Evolutionary conservation across 2,329 filamentous ascomycete genomes (phyloP).

Genomic region (Colletotrichum brevisporum): DNA sequence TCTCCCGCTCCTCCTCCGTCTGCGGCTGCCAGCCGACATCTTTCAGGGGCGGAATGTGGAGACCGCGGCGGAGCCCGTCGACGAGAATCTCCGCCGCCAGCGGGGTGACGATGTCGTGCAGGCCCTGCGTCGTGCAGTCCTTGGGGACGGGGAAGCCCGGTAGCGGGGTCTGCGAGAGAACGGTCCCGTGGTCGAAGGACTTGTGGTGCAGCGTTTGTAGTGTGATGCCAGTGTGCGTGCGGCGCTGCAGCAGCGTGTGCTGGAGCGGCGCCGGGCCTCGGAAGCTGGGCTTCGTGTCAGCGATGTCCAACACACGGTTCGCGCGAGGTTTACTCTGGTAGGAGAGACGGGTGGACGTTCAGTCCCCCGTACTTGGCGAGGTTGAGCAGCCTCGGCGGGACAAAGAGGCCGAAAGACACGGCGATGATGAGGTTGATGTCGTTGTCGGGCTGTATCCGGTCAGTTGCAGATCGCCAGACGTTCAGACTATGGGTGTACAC

Average conservation of each 20-base stretch:
- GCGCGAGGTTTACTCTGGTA: slow-evolving; percentile 76
- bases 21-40: slow-evolving; percentile 50
- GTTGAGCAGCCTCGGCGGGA: slow-evolving; percentile 82
- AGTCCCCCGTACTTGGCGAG: slow-evolving; percentile 85
- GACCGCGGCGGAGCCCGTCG: slow-evolving; percentile 70
- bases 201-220: slow-evolving; percentile 87
- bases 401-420: slow-evolving; percentile 93
- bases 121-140: slow-evolving; percentile 58
- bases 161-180: slow-evolving; percentile 78
- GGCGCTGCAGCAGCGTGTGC: slow-evolving; percentile 79
- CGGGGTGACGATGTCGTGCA: slow-evolving; percentile 67
- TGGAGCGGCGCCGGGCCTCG: slow-evolving; percentile 90
- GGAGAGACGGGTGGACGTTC: slow-evolving; percentile 92
- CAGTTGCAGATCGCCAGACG: neutral
- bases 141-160: slow-evolving; percentile 69
- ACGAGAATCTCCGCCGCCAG: slow-evolving; percentile 81
- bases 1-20: slow-evolving; percentile 39
- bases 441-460: slow-evolving; percentile 64
- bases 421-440: slow-evolving; percentile 85
- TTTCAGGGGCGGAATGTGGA: slow-evolving; percentile 75
- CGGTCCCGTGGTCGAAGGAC: slow-evolving; percentile 82
- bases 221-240: slow-evolving; percentile 78
- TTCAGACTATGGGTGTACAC: slow-evolving; percentile 31
- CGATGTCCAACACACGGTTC: neutral
- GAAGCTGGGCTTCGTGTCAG: slow-evolving; percentile 65